phyloP scores from a whole-genome alignment of 441 rosid species.

The Bruguiera hainesii region DNA sequence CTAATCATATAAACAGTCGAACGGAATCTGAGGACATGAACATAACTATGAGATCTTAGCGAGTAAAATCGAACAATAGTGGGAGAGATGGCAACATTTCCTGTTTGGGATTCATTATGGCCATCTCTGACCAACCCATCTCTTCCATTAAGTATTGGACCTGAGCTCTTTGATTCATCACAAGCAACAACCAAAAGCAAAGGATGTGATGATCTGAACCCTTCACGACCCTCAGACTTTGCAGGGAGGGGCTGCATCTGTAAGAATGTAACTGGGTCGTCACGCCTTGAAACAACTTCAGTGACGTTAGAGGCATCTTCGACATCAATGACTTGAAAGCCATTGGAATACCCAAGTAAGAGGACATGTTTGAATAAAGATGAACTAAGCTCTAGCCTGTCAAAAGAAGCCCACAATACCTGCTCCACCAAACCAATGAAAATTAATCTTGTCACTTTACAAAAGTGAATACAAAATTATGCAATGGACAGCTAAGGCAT shows the following conservation, averaged over 20 bases:
- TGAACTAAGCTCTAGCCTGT: conserved; percentile 60
- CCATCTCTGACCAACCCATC: conserved; percentile 62
- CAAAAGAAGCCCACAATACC: conserved; percentile 97
- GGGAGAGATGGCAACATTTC: conserved; percentile 49
- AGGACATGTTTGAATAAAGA: conserved; percentile 63
- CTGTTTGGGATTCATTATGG: conserved; percentile 50
- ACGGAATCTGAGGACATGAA: conserved; percentile 88
- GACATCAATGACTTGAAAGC: conserved; percentile 91
- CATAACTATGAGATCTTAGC: conserved; percentile 72
- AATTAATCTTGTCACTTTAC: neutral
- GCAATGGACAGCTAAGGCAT: neutral
- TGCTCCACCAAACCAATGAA: conserved; percentile 33
- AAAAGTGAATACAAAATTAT: neutral
- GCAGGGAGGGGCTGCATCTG: conserved; percentile 91
- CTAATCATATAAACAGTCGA: conserved; percentile 92
- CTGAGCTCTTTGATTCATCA: conserved; percentile 56
- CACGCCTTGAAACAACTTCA: conserved; percentile 82
- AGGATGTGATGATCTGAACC: conserved; percentile 80
- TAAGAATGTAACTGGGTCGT: conserved; percentile 77
- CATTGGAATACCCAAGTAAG: conserved; percentile 85
- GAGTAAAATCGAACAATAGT: conserved; percentile 85
- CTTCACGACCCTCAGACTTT: conserved; percentile 55
- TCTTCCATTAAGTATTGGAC: conserved; percentile 37
- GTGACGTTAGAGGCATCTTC: conserved; percentile 71
- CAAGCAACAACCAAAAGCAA: conserved; percentile 80